Evolutionary conservation across 2,329 filamentous ascomycete genomes (phyloP), one percentile per base, ranked within the genome.

Genomic region (Aspergillus persii): DNA sequence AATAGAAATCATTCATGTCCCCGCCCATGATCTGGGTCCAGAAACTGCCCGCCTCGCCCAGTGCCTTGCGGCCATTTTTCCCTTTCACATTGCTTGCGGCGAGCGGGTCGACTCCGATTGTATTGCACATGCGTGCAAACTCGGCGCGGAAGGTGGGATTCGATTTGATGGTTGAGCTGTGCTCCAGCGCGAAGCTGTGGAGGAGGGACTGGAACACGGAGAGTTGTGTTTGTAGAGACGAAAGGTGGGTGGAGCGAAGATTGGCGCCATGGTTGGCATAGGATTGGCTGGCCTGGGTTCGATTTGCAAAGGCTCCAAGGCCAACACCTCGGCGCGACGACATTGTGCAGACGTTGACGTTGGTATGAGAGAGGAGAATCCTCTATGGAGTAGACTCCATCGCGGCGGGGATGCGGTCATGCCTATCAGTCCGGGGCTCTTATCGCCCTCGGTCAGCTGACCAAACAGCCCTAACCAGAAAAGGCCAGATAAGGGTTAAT

Each of bases 1-100:
- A 98, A 79, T 98, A 99, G 73, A 99, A 99, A 76, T 99, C 95
- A 73, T 97, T 96, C 67, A 99, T 93, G 68, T 88, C 92, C 60
- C 90, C 86, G 31, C 95, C 95, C 23, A 98, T 83, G 63, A 98
- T 86, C 79, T 97, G 93, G 8, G 92, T 90, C 94, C 95, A 98
- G 60, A 97, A 87, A 59, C 89, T 95, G 18, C 86, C 85, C 1
- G 80, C 81, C 53, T 76, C 75, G 27, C 71, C 70, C n/a, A 70
- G 57, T 18, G 79, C 79, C 74, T 63, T 80, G 3, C 75, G 78
- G 50, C 77, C 79, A 47, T 76, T 76, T 61, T 80, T 80, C 54
- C 81, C 80, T 66, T 80, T 74, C 61, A 79, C 77, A 69, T 82
- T 86, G 67, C 80, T 83, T 58, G 84, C 87, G n/a, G 92, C 92